A percentile compares a stretch with the other conserved stretches of the same genome.
phyloP scores from a whole-genome alignment of 106 monocot genomes.

The Posidonia australis region DNA sequence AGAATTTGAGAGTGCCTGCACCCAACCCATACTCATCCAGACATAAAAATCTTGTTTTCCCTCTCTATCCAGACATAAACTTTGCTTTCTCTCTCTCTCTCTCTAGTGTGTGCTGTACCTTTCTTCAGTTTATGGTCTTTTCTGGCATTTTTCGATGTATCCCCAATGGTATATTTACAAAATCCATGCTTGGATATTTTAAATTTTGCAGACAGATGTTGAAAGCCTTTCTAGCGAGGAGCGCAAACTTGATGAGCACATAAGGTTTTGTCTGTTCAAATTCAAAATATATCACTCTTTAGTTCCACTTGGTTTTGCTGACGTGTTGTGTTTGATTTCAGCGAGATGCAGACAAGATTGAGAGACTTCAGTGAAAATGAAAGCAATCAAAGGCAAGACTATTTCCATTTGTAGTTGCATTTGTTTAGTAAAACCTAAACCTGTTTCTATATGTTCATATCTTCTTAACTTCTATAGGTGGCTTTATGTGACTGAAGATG shows the following conservation, averaged over 20 bases:
- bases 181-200: no score
- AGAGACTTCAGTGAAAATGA: slow-evolving; percentile 65
- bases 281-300: not conserved
- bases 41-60: no score
- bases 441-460: not conserved
- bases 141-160: no score
- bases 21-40: no score
- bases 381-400: slow-evolving; percentile 50
- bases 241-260: slow-evolving; percentile 46
- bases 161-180: no score
- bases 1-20: not conserved
- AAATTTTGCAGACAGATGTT: slow-evolving; percentile 48
- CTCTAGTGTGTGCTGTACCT: no score
- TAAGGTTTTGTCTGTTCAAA: slow-evolving; percentile 37
- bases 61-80: no score
- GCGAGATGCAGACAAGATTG: slow-evolving; percentile 57
- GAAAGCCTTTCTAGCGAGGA: slow-evolving; percentile 58
- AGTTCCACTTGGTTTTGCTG: not conserved
- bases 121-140: no score
- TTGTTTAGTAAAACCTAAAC: not conserved
- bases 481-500: slow-evolving; percentile 95
- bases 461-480: slow-evolving; percentile 38
- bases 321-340: slow-evolving; percentile 9
- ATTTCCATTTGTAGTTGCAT: not conserved
- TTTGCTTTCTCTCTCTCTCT: no score